Evolutionary conservation across 805 yeast genomes (phyloP).

Genomic region (Yarrowia phangngaensis): DNA sequence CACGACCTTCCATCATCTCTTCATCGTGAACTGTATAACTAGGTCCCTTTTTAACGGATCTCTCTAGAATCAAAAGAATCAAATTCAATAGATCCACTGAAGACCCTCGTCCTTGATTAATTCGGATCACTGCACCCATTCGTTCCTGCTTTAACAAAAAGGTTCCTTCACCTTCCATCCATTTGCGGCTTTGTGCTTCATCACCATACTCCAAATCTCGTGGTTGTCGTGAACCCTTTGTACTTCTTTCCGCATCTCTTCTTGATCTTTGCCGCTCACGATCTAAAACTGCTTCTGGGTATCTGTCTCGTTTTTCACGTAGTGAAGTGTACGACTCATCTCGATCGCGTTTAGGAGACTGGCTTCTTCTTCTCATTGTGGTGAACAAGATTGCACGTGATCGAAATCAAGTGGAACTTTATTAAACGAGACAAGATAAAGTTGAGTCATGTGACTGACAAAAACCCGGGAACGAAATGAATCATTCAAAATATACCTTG

Average conservation of each 20-base stretch:
- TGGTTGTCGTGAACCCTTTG: background rate
- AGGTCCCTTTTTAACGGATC: background rate
- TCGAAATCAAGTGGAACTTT: no score
- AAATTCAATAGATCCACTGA: conserved; percentile 34
- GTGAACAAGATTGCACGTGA: background rate
- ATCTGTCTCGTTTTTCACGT: conserved; percentile 1
- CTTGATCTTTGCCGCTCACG: conserved; percentile 2
- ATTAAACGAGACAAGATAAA: no score
- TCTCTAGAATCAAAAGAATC: conserved; percentile 28
- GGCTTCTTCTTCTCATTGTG: conserved; percentile 10
- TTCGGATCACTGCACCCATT: conserved; percentile 36
- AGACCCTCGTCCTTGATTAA: conserved; percentile 33
- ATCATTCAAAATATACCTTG: no score
- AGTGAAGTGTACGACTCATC: background rate
- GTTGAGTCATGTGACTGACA: no score
- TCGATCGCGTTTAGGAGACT: background rate
- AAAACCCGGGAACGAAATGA: no score
- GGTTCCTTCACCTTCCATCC: conserved; percentile 37
- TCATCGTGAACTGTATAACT: background rate
- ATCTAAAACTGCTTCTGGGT: conserved; percentile 4
- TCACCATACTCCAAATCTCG: conserved; percentile 8
- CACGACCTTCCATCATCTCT: conserved; percentile 14
- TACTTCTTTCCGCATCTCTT: background rate
- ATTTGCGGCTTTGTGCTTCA: conserved; percentile 27
- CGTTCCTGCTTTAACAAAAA: conserved; percentile 36